Evolutionary conservation across 2,329 filamentous ascomycete species (phyloP), one percentile per base, ranked within the genome.

Genomic region (Fusarium lyarnte): DNA sequence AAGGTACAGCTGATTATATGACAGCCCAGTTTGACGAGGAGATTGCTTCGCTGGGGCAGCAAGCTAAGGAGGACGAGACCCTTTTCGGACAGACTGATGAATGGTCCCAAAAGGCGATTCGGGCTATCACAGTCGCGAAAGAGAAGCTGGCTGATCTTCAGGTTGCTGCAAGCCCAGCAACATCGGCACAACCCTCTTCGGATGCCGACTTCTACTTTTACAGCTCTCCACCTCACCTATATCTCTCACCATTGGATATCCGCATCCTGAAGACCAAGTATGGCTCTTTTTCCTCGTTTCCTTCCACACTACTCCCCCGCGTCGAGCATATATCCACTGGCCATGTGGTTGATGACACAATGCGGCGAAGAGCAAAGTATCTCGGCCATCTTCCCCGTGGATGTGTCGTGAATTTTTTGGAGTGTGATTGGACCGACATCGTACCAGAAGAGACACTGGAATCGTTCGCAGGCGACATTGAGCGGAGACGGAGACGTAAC

Each of bases 361-460:
- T 97, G 58, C 90, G 95, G 51, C 94, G 93, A 79, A 89, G 94
- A 36, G 91, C 93, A 61, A 97, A 96, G 79, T 98, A 97, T 73
- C 87, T 98, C 6, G 90, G 90, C 2, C 95, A 98, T 81, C 86
- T 98, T 10, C 95, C 95, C 0, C 91, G 93, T 55, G 95, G 95
- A n/a, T 97, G 94, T 79, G 92, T 97, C 73, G 93, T 98, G 45
- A 94, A 88, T 73, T 97, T 97, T 77, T 82, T 98, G 2, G 95
- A 98, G 82, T 98, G 95, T 78, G 94, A 98, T 80, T 98, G 95
- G 95, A 94, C 93, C 6, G 94, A 97, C 74, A 93, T 96, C 41
- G 93, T 98, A 9, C 87, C 90, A 6, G 86, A 90, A 2, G 91
- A 93, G 55, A 88, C 93, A 7, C 85, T 98, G n/a, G 90, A 90